Base-by-base conservation (phyloP, 169 alveolate genomes). In the Plasmodium relictum region DNA sequence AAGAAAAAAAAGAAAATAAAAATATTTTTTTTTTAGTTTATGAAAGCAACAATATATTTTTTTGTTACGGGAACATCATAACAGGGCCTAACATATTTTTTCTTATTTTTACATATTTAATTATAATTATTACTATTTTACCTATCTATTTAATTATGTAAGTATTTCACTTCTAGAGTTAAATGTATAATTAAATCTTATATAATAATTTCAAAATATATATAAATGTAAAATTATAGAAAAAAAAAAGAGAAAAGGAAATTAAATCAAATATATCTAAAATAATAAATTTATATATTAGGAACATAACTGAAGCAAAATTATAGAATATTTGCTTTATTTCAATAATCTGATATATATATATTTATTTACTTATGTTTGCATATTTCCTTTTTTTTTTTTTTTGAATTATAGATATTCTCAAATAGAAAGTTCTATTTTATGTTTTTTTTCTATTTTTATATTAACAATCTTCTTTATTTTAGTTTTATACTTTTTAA, bases 81-180 rank as follows among this genome's bases (percentile, higher is more conserved):
- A 86, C 92, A 31, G 92, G 92, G 88, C 92, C 92, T 31, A 86
- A 86, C 39, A 86, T 86, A 63, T 52, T 58, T 86, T 71, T 52
- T 65, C 74, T 86, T n/a, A 70, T 86, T 31, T 86, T 86, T 61
- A 86, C 92, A 50, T 86, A 86, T 54, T 9, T 63, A 50, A 61
- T 86, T 44, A 86, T 86, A 86, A 59, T 86, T 24, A 63, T 86
- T 20, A 41, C 92, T 5, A 88, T 86, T 86, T 44, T 61, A 12
- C 92, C 92, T 3, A 66, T 86, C 31, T 86, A 86, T 44, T 18
- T 71, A 86, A 86, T 86, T 58, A 50, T 72, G 92, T 86, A 86
- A 86, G 92, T 59, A 37, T 22, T 14, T 22, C 22, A 69, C 1
- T 10, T 42, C 18, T 18, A 61, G 24, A 22, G 12, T 22, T 10